Percentiles rank a stretch among this genome's conserved stretches.
These are phyloP conservation scores for Aspergillus affinis DNA, from an alignment of 495 filamentous ascomycete species.

Conservation along the genomic window DNA sequence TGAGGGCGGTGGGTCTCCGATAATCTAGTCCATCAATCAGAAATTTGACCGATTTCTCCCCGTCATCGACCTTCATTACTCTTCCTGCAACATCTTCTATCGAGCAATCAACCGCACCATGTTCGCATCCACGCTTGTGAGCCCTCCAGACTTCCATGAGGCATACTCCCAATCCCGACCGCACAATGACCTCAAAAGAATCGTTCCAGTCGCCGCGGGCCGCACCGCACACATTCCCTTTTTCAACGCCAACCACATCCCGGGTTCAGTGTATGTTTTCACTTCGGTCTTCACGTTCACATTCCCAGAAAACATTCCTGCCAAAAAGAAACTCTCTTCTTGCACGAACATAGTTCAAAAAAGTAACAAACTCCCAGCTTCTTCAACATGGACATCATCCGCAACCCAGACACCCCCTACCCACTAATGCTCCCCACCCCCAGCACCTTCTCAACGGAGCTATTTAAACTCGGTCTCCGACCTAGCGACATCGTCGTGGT, in stretches of 20 bases:
- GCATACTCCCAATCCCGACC: not conserved
- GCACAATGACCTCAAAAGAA: slow-evolving; percentile 10
- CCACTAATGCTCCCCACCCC: slow-evolving; percentile 32
- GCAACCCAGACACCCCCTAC: slow-evolving; percentile 24
- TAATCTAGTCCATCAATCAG: no score
- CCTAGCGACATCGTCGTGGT: slow-evolving; percentile 31
- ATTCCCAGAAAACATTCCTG: no score
- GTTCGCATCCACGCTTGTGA: slow-evolving; percentile 20
- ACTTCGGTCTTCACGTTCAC: not conserved
- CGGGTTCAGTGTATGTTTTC: slow-evolving; percentile 27
- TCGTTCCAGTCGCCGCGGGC: slow-evolving; percentile 29
- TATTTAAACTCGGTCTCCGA: slow-evolving; percentile 24
- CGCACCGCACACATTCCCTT: slow-evolving; percentile 11
- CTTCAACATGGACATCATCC: slow-evolving; percentile 33
- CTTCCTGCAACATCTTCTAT: no score
- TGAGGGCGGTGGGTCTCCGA: no score
- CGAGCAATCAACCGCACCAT: not conserved
- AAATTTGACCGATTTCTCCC: no score
- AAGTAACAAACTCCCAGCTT: slow-evolving; percentile 21
- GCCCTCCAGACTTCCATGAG: slow-evolving; percentile 20
- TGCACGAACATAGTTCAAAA: not conserved
- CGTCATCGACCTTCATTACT: no score
- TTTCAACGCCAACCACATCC: slow-evolving; percentile 26
- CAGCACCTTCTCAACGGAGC: slow-evolving; percentile 20
- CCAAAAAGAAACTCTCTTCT: no score